Evolutionary conservation across 192 early-diverging fungal species (phyloP).

Genomic region (Pilaira anomala): DNA sequence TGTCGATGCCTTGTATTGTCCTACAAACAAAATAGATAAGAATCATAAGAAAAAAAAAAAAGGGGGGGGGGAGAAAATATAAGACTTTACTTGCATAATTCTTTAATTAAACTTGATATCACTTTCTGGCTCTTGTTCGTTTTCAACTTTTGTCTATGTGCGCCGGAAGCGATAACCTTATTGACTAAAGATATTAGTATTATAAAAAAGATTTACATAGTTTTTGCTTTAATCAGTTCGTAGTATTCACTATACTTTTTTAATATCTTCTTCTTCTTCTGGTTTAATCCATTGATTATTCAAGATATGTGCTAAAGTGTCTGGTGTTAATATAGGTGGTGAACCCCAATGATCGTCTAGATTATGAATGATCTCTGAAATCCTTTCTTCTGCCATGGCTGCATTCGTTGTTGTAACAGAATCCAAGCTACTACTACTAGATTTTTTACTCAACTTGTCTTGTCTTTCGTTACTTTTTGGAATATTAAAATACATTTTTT

Average conservation of each 20-base stretch:
- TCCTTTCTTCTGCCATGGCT: not conserved
- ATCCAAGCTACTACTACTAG: not conserved
- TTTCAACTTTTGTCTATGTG: not conserved
- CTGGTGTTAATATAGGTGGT: slow-evolving; percentile 17
- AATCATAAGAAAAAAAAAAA: not conserved
- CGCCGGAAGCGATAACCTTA: too few relatives aligned
- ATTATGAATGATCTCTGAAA: slow-evolving; percentile 65
- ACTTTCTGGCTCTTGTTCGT: not conserved
- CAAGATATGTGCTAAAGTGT: slow-evolving; percentile 1
- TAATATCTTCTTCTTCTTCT: not conserved
- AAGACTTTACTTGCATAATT: not conserved
- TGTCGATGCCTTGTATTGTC: not conserved
- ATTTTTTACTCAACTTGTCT: not conserved
- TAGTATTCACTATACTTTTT: not conserved
- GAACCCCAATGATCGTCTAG: slow-evolving; percentile 55
- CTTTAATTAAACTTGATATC: not conserved
- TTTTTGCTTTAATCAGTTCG: not conserved
- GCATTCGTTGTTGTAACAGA: not conserved
- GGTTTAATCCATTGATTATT: slow-evolving; percentile 10
- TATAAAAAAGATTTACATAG: not conserved
- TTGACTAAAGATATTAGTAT: not conserved
- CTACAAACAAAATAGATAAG: not conserved
- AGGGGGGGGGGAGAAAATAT: not conserved
- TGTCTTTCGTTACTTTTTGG: not conserved
- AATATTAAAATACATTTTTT: not conserved